Evolutionary conservation across 2,329 filamentous ascomycete species (phyloP).

Genomic region (Pestalotiopsis fici): DNA sequence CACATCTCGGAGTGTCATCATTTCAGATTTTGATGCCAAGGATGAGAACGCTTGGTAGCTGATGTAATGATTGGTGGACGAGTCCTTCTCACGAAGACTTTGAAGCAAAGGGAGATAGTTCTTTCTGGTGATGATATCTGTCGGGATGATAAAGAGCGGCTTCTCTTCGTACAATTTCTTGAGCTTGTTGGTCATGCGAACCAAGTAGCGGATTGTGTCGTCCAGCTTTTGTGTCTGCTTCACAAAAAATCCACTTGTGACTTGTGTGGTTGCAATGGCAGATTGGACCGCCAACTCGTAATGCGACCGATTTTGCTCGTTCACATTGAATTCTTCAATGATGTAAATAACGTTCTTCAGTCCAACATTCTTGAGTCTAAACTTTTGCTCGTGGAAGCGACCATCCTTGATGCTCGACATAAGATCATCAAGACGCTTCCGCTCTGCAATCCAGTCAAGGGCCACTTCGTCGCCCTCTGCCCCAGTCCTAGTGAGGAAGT

Average conservation of each 20-base stretch:
- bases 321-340: conserved; percentile 71
- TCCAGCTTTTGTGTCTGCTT: conserved; percentile 76
- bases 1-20: conserved; percentile 71
- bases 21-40: conserved; percentile 74
- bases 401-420: conserved; percentile 81
- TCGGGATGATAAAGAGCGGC: conserved; percentile 65
- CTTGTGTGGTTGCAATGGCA: conserved; percentile 75
- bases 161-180: conserved; percentile 64
- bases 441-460: conserved; percentile 79
- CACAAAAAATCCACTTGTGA: conserved; percentile 77
- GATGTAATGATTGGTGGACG: conserved; percentile 57
- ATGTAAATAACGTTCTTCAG: conserved; percentile 79
- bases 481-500: conserved; percentile 56
- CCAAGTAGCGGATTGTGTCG: conserved; percentile 75
- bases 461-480: conserved; percentile 70
- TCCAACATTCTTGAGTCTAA: conserved; percentile 71
- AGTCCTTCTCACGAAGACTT: conserved; percentile 56
- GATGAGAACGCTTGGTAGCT: conserved; percentile 73
- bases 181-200: conserved; percentile 69
- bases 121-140: conserved; percentile 58
- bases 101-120: conserved; percentile 67
- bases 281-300: conserved; percentile 70
- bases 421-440: conserved; percentile 79
- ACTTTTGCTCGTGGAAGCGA: conserved; percentile 83
- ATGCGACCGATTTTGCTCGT: conserved; percentile 51